Conservation (phyloP, 305 asterid genomes). For the Withania somnifera region DNA sequence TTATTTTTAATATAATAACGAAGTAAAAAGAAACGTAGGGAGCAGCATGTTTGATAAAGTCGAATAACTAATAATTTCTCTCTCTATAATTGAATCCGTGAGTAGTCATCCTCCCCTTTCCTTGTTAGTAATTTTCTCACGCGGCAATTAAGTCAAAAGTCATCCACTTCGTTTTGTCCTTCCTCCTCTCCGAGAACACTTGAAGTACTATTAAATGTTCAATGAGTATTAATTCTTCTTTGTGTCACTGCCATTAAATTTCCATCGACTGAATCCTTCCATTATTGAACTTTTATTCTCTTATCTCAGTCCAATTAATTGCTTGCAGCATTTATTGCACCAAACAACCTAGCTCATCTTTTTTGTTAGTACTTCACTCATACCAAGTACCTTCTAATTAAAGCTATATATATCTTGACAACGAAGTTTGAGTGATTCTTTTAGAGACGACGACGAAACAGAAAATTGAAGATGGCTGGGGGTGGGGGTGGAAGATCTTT, state of each 20-base stretch:
- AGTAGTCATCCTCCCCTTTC: neutral
- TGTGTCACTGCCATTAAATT: neutral
- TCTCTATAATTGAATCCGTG: neutral
- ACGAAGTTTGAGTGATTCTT: neutral
- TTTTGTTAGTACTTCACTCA: neutral
- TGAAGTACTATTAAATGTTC: neutral
- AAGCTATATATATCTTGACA: neutral
- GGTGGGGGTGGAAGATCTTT: slow-evolving; percentile 54
- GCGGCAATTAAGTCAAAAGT: neutral
- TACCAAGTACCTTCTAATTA: neutral
- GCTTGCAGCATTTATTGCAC: neutral
- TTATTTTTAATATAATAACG: no score
- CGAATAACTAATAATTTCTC: neutral
- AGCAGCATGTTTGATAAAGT: neutral
- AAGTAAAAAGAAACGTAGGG: no score
- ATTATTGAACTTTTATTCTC: neutral
- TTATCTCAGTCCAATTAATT: neutral
- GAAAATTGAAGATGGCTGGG: slow-evolving; percentile 43
- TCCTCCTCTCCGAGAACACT: neutral
- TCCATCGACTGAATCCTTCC: neutral
- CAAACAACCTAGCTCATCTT: neutral
- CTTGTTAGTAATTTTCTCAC: neutral
- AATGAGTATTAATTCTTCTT: neutral
- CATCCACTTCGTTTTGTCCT: neutral
- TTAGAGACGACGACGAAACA: neutral